These are phyloP conservation scores for Cyclocybe cylindracea DNA, from an alignment of 768 basidiomycete species.

Conservation along the genomic window DNA sequence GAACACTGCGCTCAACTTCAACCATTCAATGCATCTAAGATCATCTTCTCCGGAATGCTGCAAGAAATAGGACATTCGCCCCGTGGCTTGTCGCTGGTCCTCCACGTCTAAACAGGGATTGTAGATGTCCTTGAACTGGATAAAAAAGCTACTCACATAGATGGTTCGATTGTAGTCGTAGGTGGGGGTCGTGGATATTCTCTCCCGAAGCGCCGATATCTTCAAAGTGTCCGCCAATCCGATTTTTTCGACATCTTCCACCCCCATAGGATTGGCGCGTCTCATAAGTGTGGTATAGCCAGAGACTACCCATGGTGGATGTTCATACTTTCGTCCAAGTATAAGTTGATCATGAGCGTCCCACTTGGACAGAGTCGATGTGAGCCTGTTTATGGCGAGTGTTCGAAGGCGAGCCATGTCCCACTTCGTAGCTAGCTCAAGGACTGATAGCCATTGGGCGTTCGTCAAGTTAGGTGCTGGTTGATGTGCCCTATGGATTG, in stretches of 20 bases:
- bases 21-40: too few relatives aligned
- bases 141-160: too few relatives aligned
- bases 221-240: slow-evolving; percentile 20
- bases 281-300: slow-evolving; percentile 19
- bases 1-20: too few relatives aligned
- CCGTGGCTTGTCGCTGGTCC: too few relatives aligned
- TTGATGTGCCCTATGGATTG: background rate
- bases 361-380: slow-evolving; percentile 4
- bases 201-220: slow-evolving; percentile 21
- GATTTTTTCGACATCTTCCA: slow-evolving; percentile 20
- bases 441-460: slow-evolving; percentile 32
- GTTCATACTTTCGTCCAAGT: slow-evolving; percentile 23
- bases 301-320: slow-evolving; percentile 28
- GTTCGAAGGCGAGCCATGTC: slow-evolving; percentile 25
- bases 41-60: too few relatives aligned
- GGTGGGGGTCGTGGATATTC: background rate
- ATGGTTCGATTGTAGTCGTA: too few relatives aligned
- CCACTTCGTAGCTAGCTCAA: slow-evolving; percentile 37
- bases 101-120: too few relatives aligned
- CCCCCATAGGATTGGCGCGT: slow-evolving; percentile 20
- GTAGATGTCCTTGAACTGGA: too few relatives aligned
- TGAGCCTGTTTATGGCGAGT: slow-evolving; percentile 26
- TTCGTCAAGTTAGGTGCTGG: background rate
- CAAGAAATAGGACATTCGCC: too few relatives aligned
- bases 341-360: slow-evolving; percentile 23